These are phyloP conservation scores for Solanum pennellii DNA, from an alignment of 257 asterid species.

Conservation along the genomic window DNA sequence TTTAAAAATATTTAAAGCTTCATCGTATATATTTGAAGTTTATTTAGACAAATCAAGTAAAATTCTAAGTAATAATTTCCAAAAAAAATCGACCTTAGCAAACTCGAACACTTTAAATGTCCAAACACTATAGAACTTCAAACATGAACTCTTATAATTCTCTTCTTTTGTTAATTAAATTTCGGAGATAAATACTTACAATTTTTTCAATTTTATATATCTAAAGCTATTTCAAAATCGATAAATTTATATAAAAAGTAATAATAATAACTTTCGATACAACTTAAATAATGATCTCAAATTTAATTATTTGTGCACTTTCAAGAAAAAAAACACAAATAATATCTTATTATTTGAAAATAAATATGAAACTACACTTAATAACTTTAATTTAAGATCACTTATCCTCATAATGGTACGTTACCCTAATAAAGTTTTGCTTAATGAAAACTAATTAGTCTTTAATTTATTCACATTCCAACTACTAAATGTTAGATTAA, in stretches of 20 bases:
- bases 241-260: too few relatives aligned
- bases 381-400: background rate
- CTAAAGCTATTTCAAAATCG: too few relatives aligned
- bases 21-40: too few relatives aligned
- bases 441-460: background rate
- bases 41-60: background rate
- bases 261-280: background rate
- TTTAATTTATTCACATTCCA: background rate
- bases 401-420: background rate
- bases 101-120: background rate
- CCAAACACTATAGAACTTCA: background rate
- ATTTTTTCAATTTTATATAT: too few relatives aligned
- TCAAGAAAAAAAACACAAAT: background rate
- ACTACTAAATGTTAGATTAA: background rate
- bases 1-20: too few relatives aligned
- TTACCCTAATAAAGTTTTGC: background rate
- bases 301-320: background rate
- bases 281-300: background rate
- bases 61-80: too few relatives aligned
- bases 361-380: background rate
- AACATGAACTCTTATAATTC: background rate
- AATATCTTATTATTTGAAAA: background rate
- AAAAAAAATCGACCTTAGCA: too few relatives aligned
- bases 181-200: too few relatives aligned
- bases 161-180: too few relatives aligned